Percentiles rank a stretch among this genome's conserved stretches.
Evolutionary conservation across 176 grass and related monocot genomes (phyloP).

Genomic region (Chloris gayana): DNA sequence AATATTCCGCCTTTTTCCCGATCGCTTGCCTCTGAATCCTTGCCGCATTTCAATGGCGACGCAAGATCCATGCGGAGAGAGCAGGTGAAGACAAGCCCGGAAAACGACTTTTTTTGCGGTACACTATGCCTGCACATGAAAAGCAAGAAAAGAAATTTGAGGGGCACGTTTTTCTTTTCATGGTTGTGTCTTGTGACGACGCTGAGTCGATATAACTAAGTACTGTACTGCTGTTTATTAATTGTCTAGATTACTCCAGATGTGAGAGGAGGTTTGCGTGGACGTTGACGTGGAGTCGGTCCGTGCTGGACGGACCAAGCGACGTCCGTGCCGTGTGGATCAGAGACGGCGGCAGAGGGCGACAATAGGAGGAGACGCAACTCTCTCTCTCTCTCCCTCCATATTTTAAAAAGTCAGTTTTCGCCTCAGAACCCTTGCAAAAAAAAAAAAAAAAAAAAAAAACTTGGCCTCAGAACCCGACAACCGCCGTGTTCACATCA

Average conservation of each 20-base stretch:
- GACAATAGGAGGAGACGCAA: too few relatives aligned
- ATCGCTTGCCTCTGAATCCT: background rate
- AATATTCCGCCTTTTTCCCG: background rate
- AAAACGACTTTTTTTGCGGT: background rate
- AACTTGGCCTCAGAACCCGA: background rate
- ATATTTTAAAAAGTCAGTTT: background rate
- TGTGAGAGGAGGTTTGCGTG: background rate
- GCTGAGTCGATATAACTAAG: too few relatives aligned
- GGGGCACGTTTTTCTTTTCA: background rate
- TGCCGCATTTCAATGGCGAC: background rate
- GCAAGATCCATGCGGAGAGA: background rate
- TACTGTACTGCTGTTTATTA: too few relatives aligned
- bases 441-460: too few relatives aligned
- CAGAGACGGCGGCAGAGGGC: background rate
- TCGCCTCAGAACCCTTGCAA: slow-evolving; percentile 10
- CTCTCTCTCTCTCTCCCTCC: too few relatives aligned
- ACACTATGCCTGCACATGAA: background rate
- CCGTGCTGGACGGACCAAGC: slow-evolving; percentile 14
- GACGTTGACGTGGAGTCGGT: background rate
- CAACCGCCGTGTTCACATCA: slow-evolving; percentile 29
- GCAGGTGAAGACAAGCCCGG: background rate
- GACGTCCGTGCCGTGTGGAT: background rate
- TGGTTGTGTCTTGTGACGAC: too few relatives aligned
- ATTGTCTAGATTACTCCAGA: background rate
- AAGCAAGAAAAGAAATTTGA: background rate